These are phyloP conservation scores for Tulasnella sp. DNA, from an alignment of 768 basidiomycete species.

Conservation along the genomic window DNA sequence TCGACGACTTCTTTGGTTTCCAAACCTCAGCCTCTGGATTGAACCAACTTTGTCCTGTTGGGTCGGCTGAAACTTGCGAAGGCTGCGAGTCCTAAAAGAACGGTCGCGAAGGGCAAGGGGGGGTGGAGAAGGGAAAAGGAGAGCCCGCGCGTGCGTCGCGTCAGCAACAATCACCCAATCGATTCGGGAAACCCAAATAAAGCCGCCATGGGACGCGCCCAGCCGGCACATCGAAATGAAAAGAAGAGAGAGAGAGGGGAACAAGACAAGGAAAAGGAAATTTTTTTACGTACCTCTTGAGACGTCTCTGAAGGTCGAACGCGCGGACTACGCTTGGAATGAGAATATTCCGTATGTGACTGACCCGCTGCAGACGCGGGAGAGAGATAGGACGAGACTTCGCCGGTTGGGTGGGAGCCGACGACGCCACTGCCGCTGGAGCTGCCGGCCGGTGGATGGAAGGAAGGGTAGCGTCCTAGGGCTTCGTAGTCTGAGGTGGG, in stretches of 20 bases:
- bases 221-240: not conserved
- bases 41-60: constrained; percentile 13
- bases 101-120: not conserved
- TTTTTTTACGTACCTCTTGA: not conserved
- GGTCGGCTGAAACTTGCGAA: not conserved
- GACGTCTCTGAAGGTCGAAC: not conserved
- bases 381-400: not conserved
- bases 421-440: not conserved
- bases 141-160: not conserved
- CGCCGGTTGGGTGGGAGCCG: not conserved
- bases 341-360: not conserved
- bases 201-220: not conserved
- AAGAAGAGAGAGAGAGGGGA: not conserved
- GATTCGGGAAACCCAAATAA: not conserved
- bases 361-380: not conserved
- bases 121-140: not conserved
- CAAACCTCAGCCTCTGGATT: constrained; percentile 9
- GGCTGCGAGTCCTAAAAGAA: not conserved
- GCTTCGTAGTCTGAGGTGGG: constrained; percentile 5
- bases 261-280: not conserved
- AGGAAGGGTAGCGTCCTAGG: constrained; percentile 20
- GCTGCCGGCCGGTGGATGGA: constrained; percentile 10
- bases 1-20: constrained; percentile 12
- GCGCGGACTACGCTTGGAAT: not conserved
- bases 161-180: not conserved